Conservation (phyloP, 176 grass and related monocot species). For the Phragmites australis region DNA sequence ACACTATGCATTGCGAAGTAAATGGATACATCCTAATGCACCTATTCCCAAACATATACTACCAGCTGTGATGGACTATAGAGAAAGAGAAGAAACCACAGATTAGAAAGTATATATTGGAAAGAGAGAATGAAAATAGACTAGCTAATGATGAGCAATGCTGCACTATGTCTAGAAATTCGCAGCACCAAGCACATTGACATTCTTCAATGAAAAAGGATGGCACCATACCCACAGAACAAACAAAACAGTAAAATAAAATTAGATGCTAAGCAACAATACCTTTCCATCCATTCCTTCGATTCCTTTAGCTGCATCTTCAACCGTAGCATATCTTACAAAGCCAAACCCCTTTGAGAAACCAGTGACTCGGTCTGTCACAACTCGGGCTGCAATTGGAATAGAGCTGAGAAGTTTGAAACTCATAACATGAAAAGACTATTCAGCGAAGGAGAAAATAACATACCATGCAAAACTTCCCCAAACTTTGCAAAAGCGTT, state of each 20-base stretch:
- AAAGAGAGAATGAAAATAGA: background rate
- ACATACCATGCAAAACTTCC: constrained; percentile 70
- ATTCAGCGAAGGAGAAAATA: constrained; percentile 8
- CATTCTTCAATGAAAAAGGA: background rate
- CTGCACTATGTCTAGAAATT: background rate
- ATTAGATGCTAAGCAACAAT: constrained; percentile 15
- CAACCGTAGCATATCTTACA: constrained; percentile 65
- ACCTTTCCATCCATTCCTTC: constrained; percentile 98
- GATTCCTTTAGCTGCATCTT: constrained; percentile 78
- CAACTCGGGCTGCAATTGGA: constrained; percentile 70
- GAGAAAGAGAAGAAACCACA: background rate
- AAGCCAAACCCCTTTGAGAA: constrained; percentile 97
- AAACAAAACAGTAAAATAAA: background rate
- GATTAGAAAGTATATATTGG: background rate
- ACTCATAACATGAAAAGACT: background rate
- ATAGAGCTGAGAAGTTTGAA: constrained; percentile 34
- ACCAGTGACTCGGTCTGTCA: constrained; percentile 66
- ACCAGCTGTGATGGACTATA: background rate
- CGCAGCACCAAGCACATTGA: background rate
- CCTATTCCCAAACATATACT: too few species aligned
- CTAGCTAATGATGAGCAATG: background rate
- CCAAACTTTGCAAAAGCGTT: constrained; percentile 88
- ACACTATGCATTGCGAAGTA: background rate
- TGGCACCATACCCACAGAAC: background rate
- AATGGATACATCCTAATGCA: too few species aligned